Evolutionary conservation across 257 asterid genomes (phyloP).

Genomic region (Primulina huaijiensis): DNA sequence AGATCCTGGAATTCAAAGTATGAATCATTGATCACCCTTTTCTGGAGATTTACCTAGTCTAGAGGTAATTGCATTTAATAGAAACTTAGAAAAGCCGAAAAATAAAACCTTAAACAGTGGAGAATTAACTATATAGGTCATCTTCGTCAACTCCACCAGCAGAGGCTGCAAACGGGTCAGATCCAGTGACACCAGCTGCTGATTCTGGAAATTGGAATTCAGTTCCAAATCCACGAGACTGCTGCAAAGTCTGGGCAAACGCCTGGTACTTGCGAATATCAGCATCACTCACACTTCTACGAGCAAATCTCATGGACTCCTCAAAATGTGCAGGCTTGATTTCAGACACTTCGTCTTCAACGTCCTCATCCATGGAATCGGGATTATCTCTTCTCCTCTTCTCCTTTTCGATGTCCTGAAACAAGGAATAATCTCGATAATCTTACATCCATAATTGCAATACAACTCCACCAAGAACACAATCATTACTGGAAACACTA

Average conservation of each 20-base stretch:
- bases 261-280: slow-evolving; percentile 63
- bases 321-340: slow-evolving; percentile 60
- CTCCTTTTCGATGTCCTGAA: slow-evolving; percentile 58
- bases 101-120: neutral
- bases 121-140: slow-evolving; percentile 43
- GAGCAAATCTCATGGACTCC: slow-evolving; percentile 64
- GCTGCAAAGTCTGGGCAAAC: slow-evolving; percentile 66
- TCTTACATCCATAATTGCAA: neutral
- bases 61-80: neutral
- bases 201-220: slow-evolving; percentile 51
- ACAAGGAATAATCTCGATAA: slow-evolving; percentile 7
- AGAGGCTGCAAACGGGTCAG: slow-evolving; percentile 45
- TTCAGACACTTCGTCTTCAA: slow-evolving; percentile 51
- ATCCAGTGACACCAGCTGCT: slow-evolving; percentile 31
- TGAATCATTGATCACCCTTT: neutral
- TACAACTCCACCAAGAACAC: neutral
- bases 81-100: neutral
- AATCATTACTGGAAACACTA: neutral
- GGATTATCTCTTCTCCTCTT: slow-evolving; percentile 45
- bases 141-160: slow-evolving; percentile 53
- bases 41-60: neutral
- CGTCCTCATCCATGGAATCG: slow-evolving; percentile 59
- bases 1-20: slow-evolving; percentile 4
- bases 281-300: slow-evolving; percentile 63
- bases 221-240: slow-evolving; percentile 55